Base-by-base conservation (phyloP, 140 eudicot genomes). In the Eryngium alpinum region DNA sequence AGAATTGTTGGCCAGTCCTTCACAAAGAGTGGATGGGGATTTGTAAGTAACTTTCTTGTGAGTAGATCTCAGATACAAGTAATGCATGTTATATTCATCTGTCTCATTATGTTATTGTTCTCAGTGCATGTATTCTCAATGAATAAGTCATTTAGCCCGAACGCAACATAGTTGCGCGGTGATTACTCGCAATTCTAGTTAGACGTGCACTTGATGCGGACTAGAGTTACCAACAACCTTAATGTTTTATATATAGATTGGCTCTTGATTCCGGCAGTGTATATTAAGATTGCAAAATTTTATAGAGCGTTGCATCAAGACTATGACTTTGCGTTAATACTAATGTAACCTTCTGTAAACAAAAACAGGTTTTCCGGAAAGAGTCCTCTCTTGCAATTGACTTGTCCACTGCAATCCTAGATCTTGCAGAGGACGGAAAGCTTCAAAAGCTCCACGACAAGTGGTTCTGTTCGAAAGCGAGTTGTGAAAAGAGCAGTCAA, bases 11-110 rank as follows among this genome's bases (percentile, higher is more conserved):
- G 99, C 44, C 97, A 86, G 76, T 97, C 93, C 87, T 96, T 96
- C 79, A 96, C 98, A 2, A 93, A 88, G 82, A 91, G 97, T 31
- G 99, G 99, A 53, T 96, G 99, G 99, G 99, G 99, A 87, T 96
- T 93, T 34, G 99, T 96, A 88, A 95, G 99, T 93, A 60, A 79
- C 82, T 86, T 62, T 43, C 19, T 21, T 19, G 10, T 53, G 21
- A 4, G 75, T 69, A 28, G 9, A 69, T 31, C 1, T 14, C 0
- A 7, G 9, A 28, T 66, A 31, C 75, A 17, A 17, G 49, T 43
- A 69, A n/a, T 31, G 21, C 15, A 0, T 70, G 33, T 32, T 33
- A 33, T 22, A 38, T 31, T 69, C 75, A 31, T 5, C 21, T 32
- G 33, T 17, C 5, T 38, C 46, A 38, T 38, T 38, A 38, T 38